phyloP scores from a whole-genome alignment of 1,284 basidiomycete genomes.

The Schizopora paradoxa region DNA sequence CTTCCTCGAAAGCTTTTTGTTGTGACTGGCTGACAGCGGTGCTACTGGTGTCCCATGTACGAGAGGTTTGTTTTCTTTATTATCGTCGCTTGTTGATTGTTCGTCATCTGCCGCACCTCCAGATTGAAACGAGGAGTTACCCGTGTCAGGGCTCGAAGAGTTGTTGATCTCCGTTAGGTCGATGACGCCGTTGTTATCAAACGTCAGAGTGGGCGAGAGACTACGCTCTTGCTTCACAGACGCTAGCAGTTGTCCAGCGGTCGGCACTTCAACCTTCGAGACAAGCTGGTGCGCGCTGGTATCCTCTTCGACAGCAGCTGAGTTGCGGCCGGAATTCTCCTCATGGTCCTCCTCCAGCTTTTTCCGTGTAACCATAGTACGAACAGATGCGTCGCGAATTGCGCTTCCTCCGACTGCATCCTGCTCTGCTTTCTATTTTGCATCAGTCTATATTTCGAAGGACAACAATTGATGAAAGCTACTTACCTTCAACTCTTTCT shows the following conservation, averaged over 20 bases:
- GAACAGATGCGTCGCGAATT: background rate
- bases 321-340: too few species aligned
- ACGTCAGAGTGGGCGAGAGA: too few species aligned
- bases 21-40: background rate
- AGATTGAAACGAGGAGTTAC: background rate
- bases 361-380: background rate
- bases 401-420: background rate
- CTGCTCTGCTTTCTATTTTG: too few species aligned
- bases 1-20: background rate
- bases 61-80: background rate
- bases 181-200: background rate
- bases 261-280: too few species aligned
- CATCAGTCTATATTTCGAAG: too few species aligned
- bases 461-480: too few species aligned
- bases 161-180: background rate
- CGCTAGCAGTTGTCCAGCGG: too few species aligned
- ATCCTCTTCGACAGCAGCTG: too few species aligned
- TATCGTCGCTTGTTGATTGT: background rate
- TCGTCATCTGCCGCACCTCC: background rate
- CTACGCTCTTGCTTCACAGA: too few species aligned
- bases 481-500: too few species aligned
- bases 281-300: too few species aligned
- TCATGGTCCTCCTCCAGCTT: too few species aligned
- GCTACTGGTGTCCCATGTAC: background rate
- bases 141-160: background rate